A percentile compares a stretch with the other conserved stretches of the same genome.
phyloP scores from a whole-genome alignment of 1,284 basidiomycete genomes.

The Neolentinus lepideus region DNA sequence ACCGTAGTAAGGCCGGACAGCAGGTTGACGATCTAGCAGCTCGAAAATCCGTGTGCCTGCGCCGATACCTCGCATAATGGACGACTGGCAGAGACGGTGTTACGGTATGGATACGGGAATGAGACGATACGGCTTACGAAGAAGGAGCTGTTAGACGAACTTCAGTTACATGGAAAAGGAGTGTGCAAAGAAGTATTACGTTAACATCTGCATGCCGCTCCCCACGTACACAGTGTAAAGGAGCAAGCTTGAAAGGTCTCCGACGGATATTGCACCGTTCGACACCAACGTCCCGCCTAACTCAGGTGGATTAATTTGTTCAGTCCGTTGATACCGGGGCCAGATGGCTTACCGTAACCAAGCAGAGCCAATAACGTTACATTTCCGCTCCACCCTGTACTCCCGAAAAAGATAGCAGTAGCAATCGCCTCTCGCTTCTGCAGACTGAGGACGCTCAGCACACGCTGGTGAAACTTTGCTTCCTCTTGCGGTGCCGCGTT shows the following conservation, averaged over 20 bases:
- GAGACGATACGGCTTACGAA: slow-evolving; percentile 27
- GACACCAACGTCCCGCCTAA: slow-evolving; percentile 87
- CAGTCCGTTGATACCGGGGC: not conserved
- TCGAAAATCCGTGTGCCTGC: slow-evolving; percentile 93
- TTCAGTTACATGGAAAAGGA: not conserved
- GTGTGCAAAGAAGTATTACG: slow-evolving; percentile 39
- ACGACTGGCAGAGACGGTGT: slow-evolving; percentile 38
- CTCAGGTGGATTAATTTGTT: not conserved
- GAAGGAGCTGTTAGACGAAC: slow-evolving; percentile 19
- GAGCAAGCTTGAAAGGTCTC: slow-evolving; percentile 85
- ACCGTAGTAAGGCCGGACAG: slow-evolving; percentile 63
- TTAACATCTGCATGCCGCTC: slow-evolving; percentile 71
- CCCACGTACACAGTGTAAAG: slow-evolving; percentile 93
- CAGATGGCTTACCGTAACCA: slow-evolving; percentile 71
- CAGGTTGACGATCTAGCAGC: slow-evolving; percentile 76
- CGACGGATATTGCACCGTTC: slow-evolving; percentile 81
- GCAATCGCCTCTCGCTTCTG: slow-evolving; percentile 88
- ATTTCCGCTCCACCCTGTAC: slow-evolving; percentile 93
- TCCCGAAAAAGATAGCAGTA: slow-evolving; percentile 88
- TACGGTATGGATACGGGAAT: not conserved
- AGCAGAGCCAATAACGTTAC: slow-evolving; percentile 84
- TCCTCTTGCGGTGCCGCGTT: slow-evolving; percentile 76
- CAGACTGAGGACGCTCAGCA: slow-evolving; percentile 67
- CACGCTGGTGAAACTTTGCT: slow-evolving; percentile 58
- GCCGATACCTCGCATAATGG: slow-evolving; percentile 87